A percentile compares a stretch with the other conserved stretches of the same genome.
These are phyloP conservation scores for Auricularia heimuer DNA, from an alignment of 768 basidiomycete species.

Conservation along the genomic window DNA sequence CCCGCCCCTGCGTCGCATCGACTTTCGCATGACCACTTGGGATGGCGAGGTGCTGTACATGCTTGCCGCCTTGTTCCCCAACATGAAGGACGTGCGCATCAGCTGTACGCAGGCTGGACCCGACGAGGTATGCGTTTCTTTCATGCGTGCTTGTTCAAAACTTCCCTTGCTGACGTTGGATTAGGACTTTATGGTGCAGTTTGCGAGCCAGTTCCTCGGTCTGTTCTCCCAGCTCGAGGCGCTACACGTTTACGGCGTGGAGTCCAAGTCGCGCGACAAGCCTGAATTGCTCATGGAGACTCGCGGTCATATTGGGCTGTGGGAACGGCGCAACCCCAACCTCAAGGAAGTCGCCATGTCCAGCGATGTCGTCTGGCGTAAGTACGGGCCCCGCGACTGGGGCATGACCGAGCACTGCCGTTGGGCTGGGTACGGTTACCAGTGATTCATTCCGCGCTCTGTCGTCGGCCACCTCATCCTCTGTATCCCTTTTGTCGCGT, in stretches of 20 bases:
- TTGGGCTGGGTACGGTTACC: neutral
- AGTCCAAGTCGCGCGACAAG: neutral
- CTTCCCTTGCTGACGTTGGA: neutral
- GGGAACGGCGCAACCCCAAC: neutral
- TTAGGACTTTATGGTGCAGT: neutral
- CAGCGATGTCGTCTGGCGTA: neutral
- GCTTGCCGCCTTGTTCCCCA: neutral
- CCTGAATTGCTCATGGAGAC: neutral
- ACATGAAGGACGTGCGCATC: neutral
- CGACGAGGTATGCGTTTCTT: neutral
- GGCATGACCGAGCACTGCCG: neutral
- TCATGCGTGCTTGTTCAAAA: neutral
- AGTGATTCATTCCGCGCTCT: neutral
- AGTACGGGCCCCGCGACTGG: neutral
- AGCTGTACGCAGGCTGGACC: neutral
- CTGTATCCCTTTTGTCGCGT: neutral
- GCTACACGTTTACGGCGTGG: neutral
- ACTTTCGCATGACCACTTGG: neutral
- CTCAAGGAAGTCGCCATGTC: neutral
- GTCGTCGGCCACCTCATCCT: neutral
- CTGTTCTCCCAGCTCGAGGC: neutral
- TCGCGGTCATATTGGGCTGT: neutral
- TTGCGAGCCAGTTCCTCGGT: neutral
- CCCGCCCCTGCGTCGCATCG: neutral
- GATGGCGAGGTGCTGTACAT: conserved; percentile 1